phyloP scores from a whole-genome alignment of 805 yeast species.

The Hanseniaspora pseudoguilliermondii region DNA sequence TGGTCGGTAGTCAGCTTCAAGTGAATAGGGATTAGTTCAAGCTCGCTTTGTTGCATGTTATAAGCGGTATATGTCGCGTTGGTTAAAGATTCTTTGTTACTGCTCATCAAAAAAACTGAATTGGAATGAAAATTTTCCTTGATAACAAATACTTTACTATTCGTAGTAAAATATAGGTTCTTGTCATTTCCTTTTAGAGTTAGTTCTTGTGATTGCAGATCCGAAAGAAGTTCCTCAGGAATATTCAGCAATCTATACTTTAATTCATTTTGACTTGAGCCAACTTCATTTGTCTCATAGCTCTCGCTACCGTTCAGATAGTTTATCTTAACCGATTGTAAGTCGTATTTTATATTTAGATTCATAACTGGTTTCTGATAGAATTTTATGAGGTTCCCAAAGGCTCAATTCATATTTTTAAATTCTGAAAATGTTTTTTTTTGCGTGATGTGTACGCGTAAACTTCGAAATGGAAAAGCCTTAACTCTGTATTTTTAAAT shows the following conservation, averaged over 20 bases:
- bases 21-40: slow-evolving; percentile 27
- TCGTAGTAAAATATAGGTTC: slow-evolving; percentile 36
- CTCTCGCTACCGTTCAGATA: slow-evolving; percentile 7
- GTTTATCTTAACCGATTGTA: not conserved
- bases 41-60: slow-evolving; percentile 23
- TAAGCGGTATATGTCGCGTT: slow-evolving; percentile 21
- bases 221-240: slow-evolving; percentile 35
- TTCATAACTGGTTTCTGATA: not conserved
- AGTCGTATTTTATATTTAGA: not conserved
- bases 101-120: slow-evolving; percentile 46
- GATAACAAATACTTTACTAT: slow-evolving; percentile 45
- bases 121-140: slow-evolving; percentile 82
- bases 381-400: too few species aligned
- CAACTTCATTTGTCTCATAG: not conserved
- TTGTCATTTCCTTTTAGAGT: not conserved
- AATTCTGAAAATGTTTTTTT: too few species aligned
- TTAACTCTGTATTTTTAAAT: too few species aligned
- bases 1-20: slow-evolving; percentile 26
- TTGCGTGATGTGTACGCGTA: too few species aligned
- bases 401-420: too few species aligned
- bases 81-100: slow-evolving; percentile 17
- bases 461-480: too few species aligned
- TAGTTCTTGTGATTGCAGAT: slow-evolving; percentile 23
- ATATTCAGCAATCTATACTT: slow-evolving; percentile 42
- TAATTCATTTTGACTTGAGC: slow-evolving; percentile 17